Base-by-base conservation (phyloP, 495 filamentous ascomycete genomes). In the Patellaria atrata region DNA sequence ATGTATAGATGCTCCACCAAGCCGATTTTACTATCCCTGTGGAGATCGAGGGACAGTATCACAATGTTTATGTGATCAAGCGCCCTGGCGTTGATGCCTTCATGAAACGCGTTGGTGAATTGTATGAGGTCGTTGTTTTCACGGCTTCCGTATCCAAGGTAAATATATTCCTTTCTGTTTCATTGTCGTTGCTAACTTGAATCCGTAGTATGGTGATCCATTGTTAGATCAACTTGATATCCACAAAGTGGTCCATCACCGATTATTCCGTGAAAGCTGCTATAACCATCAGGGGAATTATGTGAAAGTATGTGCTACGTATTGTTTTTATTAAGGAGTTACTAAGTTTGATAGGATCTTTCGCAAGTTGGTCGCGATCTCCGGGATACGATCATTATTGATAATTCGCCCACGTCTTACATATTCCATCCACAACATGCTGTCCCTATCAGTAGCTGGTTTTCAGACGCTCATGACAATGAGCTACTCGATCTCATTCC, bases 271-370 rank as follows among this genome's bases (percentile, higher is more conserved):
- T 21, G 89, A 99, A 55, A 94, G 87, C 55, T 99, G 89, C 58
- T 96, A 93, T 57, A 96, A 99, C 54, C 91, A 99, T 54, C 91
- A 96, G 61, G 89, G 89, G 37, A 97, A 97, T 55, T 97, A 97
- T 51, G 89, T 97, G 45, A 97, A 97, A 70, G 75, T 77, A 28
- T 30, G 59, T 44, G 32, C 32, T 24, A 11, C 10, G 4, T 28
- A n/a, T n/a, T n/a, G n/a, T n/a, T n/a, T n/a, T n/a, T n/a, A n/a
- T n/a, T n/a, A n/a, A n/a, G n/a, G n/a, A n/a, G n/a, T n/a, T n/a
- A n/a, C n/a, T n/a, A n/a, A n/a, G 5, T 7, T 28, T 30, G 15
- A 18, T 33, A 60, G 74, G 89, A 99, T 53, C 73, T 99, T 19
- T 94, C 89, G 11, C 89, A 94, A 66, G 72, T 99, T 33, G 89